Conservation (phyloP, 352 stramenopile genomes). For the Phytophthora cryptogea region DNA sequence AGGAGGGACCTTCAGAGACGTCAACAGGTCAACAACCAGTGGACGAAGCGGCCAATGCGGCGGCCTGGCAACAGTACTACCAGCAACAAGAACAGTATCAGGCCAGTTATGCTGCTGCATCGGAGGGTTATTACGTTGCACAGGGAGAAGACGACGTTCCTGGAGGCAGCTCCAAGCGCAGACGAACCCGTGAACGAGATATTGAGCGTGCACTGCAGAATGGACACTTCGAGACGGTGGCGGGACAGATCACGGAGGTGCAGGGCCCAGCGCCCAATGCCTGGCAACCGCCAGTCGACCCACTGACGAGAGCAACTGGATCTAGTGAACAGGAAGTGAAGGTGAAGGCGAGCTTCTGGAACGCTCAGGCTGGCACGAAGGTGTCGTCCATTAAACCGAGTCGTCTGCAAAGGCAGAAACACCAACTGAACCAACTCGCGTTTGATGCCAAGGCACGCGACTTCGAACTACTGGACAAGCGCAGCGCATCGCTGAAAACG, state of each 20-base stretch:
- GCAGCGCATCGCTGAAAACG: constrained; percentile 66
- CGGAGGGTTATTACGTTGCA: constrained; percentile 36
- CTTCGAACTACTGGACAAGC: constrained; percentile 72
- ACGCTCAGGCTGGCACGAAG: constrained; percentile 49
- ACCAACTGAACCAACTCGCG: constrained; percentile 83
- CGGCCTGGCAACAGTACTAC: constrained; percentile 48
- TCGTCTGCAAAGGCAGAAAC: constrained; percentile 76
- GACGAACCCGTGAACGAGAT: constrained; percentile 61
- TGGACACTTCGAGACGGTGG: constrained; percentile 65
- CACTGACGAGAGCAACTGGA: constrained; percentile 14
- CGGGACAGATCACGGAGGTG: constrained; percentile 68
- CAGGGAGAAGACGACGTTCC: constrained; percentile 37
- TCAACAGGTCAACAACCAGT: constrained; percentile 20
- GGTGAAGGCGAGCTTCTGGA: constrained; percentile 79
- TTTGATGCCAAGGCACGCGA: constrained; percentile 80
- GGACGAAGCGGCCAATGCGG: constrained; percentile 25
- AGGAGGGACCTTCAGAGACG: neutral
- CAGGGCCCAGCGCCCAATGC: constrained; percentile 49
- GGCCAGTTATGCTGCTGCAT: constrained; percentile 24
- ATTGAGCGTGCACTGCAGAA: constrained; percentile 73
- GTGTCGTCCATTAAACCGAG: constrained; percentile 68
- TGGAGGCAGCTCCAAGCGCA: constrained; percentile 52
- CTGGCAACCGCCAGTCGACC: constrained; percentile 57
- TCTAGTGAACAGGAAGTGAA: constrained; percentile 46
- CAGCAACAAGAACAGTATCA: constrained; percentile 43